Evolutionary conservation across 805 yeast genomes (phyloP).

Genomic region (Saturnispora galanensis): DNA sequence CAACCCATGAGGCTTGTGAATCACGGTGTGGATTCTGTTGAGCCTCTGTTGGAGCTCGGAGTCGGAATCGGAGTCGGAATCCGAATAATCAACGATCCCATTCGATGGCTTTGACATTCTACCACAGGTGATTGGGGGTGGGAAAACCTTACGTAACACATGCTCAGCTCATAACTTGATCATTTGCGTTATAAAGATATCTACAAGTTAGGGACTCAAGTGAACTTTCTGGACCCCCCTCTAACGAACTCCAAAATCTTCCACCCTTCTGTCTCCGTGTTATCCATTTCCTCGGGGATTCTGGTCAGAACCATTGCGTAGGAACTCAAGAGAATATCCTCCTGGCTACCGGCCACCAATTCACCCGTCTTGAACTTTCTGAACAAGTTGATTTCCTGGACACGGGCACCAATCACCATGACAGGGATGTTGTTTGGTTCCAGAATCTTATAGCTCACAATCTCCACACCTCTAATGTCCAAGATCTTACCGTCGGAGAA

Average conservation of each 20-base stretch:
- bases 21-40: no score
- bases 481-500: slow-evolving; percentile 85
- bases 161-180: no score
- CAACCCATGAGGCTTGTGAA: no score
- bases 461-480: slow-evolving; percentile 92
- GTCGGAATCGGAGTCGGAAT: background rate
- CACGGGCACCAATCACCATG: slow-evolving; percentile 86
- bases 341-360: slow-evolving; percentile 92
- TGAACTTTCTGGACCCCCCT: slow-evolving; percentile 83
- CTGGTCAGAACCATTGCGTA: slow-evolving; percentile 95
- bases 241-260: slow-evolving; percentile 88
- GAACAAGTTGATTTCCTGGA: slow-evolving; percentile 88
- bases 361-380: slow-evolving; percentile 88
- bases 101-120: slow-evolving; percentile 12
- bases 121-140: background rate
- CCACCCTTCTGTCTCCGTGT: slow-evolving; percentile 95
- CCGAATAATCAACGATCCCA: background rate
- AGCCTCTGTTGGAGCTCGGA: background rate
- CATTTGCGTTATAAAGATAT: slow-evolving; percentile 4
- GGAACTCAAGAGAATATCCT: slow-evolving; percentile 83
- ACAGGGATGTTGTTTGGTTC: slow-evolving; percentile 92
- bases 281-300: slow-evolving; percentile 82
- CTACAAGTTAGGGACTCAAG: slow-evolving; percentile 23
- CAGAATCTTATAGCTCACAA: slow-evolving; percentile 75
- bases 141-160: no score